phyloP scores from a whole-genome alignment of 2,329 filamentous ascomycete species.

The Talaromyces marneffei region DNA sequence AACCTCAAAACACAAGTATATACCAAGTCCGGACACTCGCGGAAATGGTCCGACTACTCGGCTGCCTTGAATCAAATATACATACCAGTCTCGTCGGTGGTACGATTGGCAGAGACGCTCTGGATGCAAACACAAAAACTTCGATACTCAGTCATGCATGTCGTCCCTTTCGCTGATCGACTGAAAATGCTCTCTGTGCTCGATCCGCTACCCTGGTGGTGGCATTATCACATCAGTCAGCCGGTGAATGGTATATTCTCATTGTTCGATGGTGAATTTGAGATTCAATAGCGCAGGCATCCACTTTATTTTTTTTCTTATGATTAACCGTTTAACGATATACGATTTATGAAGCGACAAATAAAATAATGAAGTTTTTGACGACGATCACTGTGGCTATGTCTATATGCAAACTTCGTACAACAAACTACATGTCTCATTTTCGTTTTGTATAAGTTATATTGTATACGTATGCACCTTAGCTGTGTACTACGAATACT shows the following conservation, averaged over 20 bases:
- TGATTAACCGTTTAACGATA: background rate
- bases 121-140: slow-evolving; percentile 15
- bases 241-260: slow-evolving; percentile 31
- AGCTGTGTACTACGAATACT: too few species aligned
- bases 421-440: background rate
- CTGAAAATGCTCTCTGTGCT: slow-evolving; percentile 44
- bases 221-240: slow-evolving; percentile 54
- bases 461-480: too few species aligned
- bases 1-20: slow-evolving; percentile 4
- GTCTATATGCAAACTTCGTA: background rate
- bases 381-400: background rate
- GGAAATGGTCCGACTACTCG: background rate
- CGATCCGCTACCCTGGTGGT: slow-evolving; percentile 55
- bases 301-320: background rate
- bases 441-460: background rate
- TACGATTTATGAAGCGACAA: background rate
- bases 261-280: background rate
- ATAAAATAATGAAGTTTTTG: background rate
- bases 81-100: background rate
- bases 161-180: slow-evolving; percentile 20
- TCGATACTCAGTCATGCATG: slow-evolving; percentile 18
- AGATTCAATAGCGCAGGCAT: background rate
- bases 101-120: slow-evolving; percentile 7
- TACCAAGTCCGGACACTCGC: background rate
- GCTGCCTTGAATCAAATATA: background rate